Base-by-base conservation (phyloP, 768 basidiomycete species). In the Russula compacta region DNA sequence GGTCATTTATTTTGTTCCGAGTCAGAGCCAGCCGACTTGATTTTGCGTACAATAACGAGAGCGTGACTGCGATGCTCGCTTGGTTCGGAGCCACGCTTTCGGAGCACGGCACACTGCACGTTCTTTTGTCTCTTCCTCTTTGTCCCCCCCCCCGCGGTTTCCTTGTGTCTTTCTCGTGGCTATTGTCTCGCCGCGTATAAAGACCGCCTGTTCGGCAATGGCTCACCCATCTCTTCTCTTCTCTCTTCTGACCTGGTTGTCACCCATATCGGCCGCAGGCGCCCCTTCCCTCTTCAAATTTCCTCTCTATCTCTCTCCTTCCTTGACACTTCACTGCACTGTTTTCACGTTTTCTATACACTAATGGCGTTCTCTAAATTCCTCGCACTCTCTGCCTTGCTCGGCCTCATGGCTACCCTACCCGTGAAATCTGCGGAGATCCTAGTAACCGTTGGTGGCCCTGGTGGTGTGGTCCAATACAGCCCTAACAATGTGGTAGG, bases 391-490 rank as follows among this genome's bases (percentile, higher is more conserved):
- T 43, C 67, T 55, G n/a, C 67, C 40, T 60, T 63, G 12, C 32
- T 66, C 35, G 35, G 64, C 56, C 68, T 75, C 24, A 69, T 71
- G 49, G 69, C 69, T 56, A 71, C 77, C 49, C 72, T 74, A 2
- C 67, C 72, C 19, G 69, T 68, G 42, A 72, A 71, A 10, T 71
- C 72, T 65, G 78, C 73, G 2, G 69, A 71, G 12, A 70, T 79
- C 55, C 64, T 75, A 39, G 80, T 83, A 10, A 73, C 70, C 11
- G 81, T 83, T 39, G 82, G 82, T 36, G 81, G 80, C 12, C 62
- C 74, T 11, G 48, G 48, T 10, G 77, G 74, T 14, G 61, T 73
- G 43, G 63, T 78, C 32, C 69, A 71, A 55, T 83, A 71, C 65
- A 72, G 71, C 46, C 82, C 82, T 7, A 53, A 70, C 46, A 67